These are phyloP conservation scores for Oryza longistaminata DNA, from an alignment of 176 grass and related monocot genomes.

Conservation along the genomic window DNA sequence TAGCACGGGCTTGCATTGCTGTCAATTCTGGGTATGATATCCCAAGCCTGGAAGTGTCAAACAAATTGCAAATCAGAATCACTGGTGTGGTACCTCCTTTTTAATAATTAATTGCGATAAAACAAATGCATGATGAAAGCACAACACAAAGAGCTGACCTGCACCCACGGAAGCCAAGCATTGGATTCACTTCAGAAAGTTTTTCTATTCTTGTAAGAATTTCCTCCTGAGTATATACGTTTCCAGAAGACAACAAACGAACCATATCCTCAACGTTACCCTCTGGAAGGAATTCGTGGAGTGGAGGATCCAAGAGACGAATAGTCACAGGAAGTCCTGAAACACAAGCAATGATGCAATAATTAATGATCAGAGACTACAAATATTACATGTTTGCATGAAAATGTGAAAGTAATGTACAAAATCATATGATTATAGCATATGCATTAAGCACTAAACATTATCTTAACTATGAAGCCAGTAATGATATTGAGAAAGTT, in stretches of 20 bases:
- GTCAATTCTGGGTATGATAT: constrained; percentile 91
- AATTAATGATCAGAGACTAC: background rate
- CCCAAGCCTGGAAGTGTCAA: constrained; percentile 75
- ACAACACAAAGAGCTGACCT: constrained; percentile 60
- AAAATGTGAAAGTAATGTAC: background rate
- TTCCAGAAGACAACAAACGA: constrained; percentile 68
- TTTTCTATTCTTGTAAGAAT: constrained; percentile 88
- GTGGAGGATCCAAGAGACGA: constrained; percentile 83
- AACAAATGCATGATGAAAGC: background rate
- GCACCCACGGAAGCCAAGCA: constrained; percentile 99
- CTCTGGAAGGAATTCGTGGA: constrained; percentile 95
- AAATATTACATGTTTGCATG: background rate
- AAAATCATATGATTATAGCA: background rate
- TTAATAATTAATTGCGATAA: background rate
- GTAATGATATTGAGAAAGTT: background rate
- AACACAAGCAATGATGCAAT: constrained; percentile 24
- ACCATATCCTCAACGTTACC: constrained; percentile 90
- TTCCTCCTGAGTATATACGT: constrained; percentile 65
- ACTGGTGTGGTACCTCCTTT: background rate
- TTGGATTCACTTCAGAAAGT: constrained; percentile 98
- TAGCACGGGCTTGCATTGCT: constrained; percentile 95
- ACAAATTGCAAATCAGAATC: background rate
- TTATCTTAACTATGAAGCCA: background rate
- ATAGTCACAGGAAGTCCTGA: constrained; percentile 94
- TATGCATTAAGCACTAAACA: background rate